Evolutionary conservation across 1,284 basidiomycete species (phyloP).

Genomic region (Rhodotorula sp.): DNA sequence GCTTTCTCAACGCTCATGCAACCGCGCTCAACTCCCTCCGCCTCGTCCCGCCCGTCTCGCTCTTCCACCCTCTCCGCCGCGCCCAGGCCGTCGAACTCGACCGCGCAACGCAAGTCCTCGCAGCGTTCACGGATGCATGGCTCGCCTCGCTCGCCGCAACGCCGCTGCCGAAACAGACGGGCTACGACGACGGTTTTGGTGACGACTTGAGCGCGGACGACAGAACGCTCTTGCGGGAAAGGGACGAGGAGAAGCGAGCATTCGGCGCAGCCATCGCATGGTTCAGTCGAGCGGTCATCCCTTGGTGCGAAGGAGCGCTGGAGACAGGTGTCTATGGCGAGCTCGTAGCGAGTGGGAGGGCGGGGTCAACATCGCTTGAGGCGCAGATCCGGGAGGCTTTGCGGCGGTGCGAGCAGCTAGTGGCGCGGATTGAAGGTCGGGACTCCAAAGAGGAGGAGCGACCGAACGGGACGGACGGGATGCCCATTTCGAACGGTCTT

Average conservation of each 20-base stretch:
- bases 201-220: constrained; percentile 22
- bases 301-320: constrained; percentile 39
- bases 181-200: neutral
- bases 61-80: constrained; percentile 43
- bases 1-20: constrained; percentile 70
- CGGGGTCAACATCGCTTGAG: neutral
- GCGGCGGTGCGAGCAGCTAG: constrained; percentile 23
- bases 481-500: neutral
- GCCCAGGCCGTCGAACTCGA: constrained; percentile 33
- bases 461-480: neutral
- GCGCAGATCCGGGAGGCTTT: constrained; percentile 14
- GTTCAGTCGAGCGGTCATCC: constrained; percentile 38
- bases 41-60: constrained; percentile 67
- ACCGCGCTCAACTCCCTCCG: constrained; percentile 75
- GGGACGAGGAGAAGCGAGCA: constrained; percentile 28
- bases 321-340: constrained; percentile 39
- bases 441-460: constrained; percentile 1
- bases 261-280: constrained; percentile 20
- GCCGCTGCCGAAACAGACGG: neutral
- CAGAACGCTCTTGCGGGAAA: neutral
- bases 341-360: neutral
- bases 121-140: constrained; percentile 41
- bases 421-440: constrained; percentile 30
- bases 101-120: constrained; percentile 36
- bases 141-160: constrained; percentile 14